Percentiles rank a stretch among this genome's conserved stretches.
phyloP scores from a whole-genome alignment of 2,329 filamentous ascomycete genomes.

The Beauveria australis region DNA sequence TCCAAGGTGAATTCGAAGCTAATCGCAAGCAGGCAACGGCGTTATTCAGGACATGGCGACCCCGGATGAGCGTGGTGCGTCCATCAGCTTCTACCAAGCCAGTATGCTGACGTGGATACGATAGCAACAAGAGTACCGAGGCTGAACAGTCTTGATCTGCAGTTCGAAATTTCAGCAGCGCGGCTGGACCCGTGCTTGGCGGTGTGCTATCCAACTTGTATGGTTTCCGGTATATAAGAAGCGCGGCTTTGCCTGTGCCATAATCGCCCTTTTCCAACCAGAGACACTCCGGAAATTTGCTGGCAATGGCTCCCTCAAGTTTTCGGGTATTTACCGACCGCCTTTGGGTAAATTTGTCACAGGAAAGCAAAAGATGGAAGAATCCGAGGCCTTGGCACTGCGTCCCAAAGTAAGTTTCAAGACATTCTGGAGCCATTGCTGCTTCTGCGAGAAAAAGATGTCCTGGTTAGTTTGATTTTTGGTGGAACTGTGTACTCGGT shows the following conservation, averaged over 20 bases:
- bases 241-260: not conserved
- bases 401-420: not conserved
- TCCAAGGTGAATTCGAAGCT: not conserved
- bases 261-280: not conserved
- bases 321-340: not conserved
- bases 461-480: not conserved
- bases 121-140: not conserved
- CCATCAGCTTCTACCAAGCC: slow-evolving; percentile 24
- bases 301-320: not conserved
- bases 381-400: not conserved
- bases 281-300: not conserved
- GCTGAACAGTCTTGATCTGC: not conserved
- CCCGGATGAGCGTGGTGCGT: slow-evolving; percentile 19
- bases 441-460: not conserved
- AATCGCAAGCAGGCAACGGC: slow-evolving; percentile 19
- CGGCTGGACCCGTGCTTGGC: not conserved
- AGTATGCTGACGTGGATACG: slow-evolving; percentile 15
- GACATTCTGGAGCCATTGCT: not conserved
- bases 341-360: not conserved
- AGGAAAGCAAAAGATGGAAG: not conserved
- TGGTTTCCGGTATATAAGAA: not conserved
- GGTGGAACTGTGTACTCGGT: not conserved
- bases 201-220: not conserved
- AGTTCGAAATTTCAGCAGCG: not conserved
- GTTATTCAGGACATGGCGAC: slow-evolving; percentile 24